Evolutionary conservation across 2,329 filamentous ascomycete genomes (phyloP), one percentile per base, ranked within the genome.

Genomic region (Colletotrichum kahawae): DNA sequence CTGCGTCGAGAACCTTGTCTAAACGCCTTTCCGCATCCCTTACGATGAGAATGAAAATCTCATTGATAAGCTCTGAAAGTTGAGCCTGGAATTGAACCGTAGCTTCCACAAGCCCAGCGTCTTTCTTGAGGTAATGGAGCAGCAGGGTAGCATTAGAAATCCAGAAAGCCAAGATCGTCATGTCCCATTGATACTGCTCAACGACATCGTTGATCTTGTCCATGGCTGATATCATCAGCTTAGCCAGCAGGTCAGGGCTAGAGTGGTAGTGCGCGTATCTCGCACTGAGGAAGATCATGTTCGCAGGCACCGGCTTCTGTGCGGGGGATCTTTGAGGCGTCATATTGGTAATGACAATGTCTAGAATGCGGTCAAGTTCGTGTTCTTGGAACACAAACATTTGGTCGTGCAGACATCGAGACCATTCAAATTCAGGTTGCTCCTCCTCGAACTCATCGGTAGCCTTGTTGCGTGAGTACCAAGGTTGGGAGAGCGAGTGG

Each of bases 361-460:
- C 94, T 78, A 99, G 90, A 80, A 99, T 98, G 74, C 93, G 93
- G 74, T 96, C 94, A 67, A 99, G 90, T 82, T 99, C 96, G 82
- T 92, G 93, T 79, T 98, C 96, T 83, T 99, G 97, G 83, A 99
- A 99, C 48, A 99, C 97, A 82, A 99, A 99, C 97, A 99, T 99
- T 83, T 99, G 97, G 82, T 99, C 97, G 82, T 98, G 95, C 64
- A 98, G 88, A 84, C 97, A 99, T 79, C 94, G 91, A 77, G 94
- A 94, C 97, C 97, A 99, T 76, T 98, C 94, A 80, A 99, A 99
- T 77, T 98, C 97, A 81, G 97, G 96, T 71, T 93, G 92, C 73
- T 98, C 96, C 80, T 97, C 95, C 79, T 95, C 94, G 24, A 95
- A 90, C 69, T 98, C 96, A 75, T 96, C 95, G 18, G 68, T 27